Conservation (phyloP, 2,329 filamentous ascomycete species). For the Aspergillus sp. region DNA sequence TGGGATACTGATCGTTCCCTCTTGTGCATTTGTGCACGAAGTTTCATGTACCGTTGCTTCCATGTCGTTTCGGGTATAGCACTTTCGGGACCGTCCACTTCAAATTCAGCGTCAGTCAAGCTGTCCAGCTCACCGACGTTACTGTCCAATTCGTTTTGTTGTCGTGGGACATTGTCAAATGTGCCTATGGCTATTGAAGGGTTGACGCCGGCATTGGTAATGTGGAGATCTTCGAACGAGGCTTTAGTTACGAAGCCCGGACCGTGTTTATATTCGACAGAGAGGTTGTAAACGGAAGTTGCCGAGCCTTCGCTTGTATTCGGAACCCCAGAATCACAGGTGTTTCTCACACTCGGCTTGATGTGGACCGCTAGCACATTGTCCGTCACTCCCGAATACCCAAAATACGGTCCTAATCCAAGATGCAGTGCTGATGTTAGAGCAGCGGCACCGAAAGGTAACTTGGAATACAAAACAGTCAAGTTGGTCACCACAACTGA, state of each 20-base stretch:
- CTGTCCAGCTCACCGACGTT: slow-evolving; percentile 19
- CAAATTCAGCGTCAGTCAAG: slow-evolving; percentile 28
- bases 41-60: slow-evolving; percentile 41
- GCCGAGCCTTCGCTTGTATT: slow-evolving; percentile 11
- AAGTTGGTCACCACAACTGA: slow-evolving; percentile 32
- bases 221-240: slow-evolving; percentile 20
- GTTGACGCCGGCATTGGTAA: slow-evolving; percentile 3
- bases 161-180: slow-evolving; percentile 10
- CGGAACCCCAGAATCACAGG: not conserved
- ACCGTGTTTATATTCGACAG: slow-evolving; percentile 27
- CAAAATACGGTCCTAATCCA: slow-evolving; percentile 37
- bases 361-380: slow-evolving; percentile 29
- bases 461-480: slow-evolving; percentile 28
- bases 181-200: not conserved
- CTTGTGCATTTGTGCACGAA: slow-evolving; percentile 40
- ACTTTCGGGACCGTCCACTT: slow-evolving; percentile 26
- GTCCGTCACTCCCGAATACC: slow-evolving; percentile 23
- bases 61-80: slow-evolving; percentile 32
- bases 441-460: slow-evolving; percentile 23
- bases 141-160: slow-evolving; percentile 16
- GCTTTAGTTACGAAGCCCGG: slow-evolving; percentile 28
- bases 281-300: slow-evolving; percentile 23
- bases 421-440: slow-evolving; percentile 36
- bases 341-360: slow-evolving; percentile 9
- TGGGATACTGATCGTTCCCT: slow-evolving; percentile 38